phyloP scores from a whole-genome alignment of 2,329 filamentous ascomycete species.

The Colletotrichum sp. region DNA sequence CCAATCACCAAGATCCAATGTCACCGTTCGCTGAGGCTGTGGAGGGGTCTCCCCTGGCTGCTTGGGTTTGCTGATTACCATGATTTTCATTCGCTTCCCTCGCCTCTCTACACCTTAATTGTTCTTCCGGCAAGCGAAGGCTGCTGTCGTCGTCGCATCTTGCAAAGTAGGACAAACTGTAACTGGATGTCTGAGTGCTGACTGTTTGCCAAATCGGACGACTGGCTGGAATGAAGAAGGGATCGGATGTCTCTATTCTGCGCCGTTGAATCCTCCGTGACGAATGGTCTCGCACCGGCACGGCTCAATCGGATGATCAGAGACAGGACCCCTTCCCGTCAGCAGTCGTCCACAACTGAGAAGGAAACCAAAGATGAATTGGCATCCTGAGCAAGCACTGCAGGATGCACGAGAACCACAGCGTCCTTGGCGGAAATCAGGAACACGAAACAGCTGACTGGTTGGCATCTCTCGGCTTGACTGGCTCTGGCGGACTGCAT shows the following conservation, averaged over 20 bases:
- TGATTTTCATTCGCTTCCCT: conserved; percentile 17
- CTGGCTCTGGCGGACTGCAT: background rate
- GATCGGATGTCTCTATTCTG: background rate
- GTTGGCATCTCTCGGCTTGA: background rate
- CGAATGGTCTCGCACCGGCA: background rate
- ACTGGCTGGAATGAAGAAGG: conserved; percentile 3
- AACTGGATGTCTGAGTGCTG: background rate
- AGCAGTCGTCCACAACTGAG: background rate
- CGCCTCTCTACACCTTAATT: conserved; percentile 5
- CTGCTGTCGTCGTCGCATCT: background rate
- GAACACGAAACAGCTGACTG: background rate
- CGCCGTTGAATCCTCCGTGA: background rate
- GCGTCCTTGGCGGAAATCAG: background rate
- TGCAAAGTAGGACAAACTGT: background rate
- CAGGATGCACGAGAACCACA: background rate
- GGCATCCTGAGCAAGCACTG: background rate
- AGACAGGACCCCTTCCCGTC: background rate
- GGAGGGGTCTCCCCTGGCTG: conserved; percentile 1
- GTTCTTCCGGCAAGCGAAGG: background rate
- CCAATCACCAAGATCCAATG: conserved; percentile 3
- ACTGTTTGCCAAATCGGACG: background rate
- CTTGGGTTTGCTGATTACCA: conserved; percentile 6
- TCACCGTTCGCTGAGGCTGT: conserved; percentile 9
- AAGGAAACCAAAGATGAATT: background rate
- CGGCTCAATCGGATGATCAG: background rate